Conservation (phyloP, 345 rosid genomes). For the Draba incana region DNA sequence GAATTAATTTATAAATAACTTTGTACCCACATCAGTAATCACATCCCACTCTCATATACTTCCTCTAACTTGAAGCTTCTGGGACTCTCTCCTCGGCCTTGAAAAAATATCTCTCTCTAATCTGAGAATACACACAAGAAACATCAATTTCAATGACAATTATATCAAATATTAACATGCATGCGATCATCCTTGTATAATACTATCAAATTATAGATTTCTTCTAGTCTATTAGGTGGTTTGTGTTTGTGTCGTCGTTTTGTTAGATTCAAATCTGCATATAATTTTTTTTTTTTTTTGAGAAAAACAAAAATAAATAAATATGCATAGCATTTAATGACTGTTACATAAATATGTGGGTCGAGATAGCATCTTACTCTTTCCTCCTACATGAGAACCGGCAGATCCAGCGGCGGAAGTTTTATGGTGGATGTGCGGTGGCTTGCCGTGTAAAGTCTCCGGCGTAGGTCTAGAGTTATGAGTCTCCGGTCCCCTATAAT, state of each 20-base stretch:
- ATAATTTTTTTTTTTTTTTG: no score
- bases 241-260: no score
- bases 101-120: constrained; percentile 5
- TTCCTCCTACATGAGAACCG: constrained; percentile 35
- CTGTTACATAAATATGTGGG: neutral
- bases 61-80: constrained; percentile 20
- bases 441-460: constrained; percentile 37
- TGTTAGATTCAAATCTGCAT: no score
- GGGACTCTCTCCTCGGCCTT: constrained; percentile 6
- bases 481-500: constrained; percentile 48
- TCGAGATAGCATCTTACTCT: constrained; percentile 31
- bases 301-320: neutral
- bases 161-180: neutral
- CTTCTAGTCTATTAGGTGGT: neutral
- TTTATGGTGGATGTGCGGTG: constrained; percentile 45
- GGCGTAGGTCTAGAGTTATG: constrained; percentile 46
- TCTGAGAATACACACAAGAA: constrained; percentile 20
- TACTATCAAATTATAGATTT: neutral
- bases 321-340: neutral
- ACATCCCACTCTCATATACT: constrained; percentile 17
- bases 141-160: neutral
- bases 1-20: constrained; percentile 27
- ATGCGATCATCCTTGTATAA: neutral
- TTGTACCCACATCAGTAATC: constrained; percentile 23
- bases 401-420: constrained; percentile 34